These are phyloP conservation scores for Cadophora malorum DNA, from an alignment of 2,329 filamentous ascomycete genomes.

Conservation along the genomic window DNA sequence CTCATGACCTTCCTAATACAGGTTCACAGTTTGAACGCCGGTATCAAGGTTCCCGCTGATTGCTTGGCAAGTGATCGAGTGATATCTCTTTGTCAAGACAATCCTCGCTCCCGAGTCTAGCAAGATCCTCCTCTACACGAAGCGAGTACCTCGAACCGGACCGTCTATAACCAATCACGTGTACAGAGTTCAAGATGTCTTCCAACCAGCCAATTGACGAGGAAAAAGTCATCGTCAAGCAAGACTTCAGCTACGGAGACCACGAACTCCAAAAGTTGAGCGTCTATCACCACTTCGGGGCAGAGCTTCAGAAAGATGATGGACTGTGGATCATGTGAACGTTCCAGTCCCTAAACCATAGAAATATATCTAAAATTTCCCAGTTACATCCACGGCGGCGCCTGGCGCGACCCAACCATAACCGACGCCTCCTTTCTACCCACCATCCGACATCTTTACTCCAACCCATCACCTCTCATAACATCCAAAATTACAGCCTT, in stretches of 20 bases:
- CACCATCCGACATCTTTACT: conserved; percentile 21
- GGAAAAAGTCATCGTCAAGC: conserved; percentile 20
- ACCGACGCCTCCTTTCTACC: conserved; percentile 44
- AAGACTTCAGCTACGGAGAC: conserved; percentile 23
- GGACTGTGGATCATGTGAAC: conserved; percentile 19
- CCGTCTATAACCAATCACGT: background rate
- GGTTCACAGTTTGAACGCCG: background rate
- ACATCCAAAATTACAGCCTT: conserved; percentile 61
- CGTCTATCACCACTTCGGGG: conserved; percentile 21
- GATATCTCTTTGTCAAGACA: background rate
- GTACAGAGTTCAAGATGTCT: background rate
- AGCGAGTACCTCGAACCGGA: background rate
- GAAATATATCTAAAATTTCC: background rate
- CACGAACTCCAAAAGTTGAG: conserved; percentile 21
- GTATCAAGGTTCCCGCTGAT: background rate
- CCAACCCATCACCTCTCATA: conserved; percentile 41
- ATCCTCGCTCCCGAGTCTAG: background rate
- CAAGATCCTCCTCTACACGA: background rate
- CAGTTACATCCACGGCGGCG: conserved; percentile 62
- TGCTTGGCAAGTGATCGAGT: background rate
- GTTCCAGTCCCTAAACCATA: background rate
- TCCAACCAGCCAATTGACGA: background rate
- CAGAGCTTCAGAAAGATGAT: conserved; percentile 1
- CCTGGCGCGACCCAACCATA: conserved; percentile 64
- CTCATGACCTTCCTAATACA: too few species aligned